Evolutionary conservation across 177 flowering plant species (phyloP), one percentile per base, ranked within the genome.

Genomic region (Vitis hybrid): DNA sequence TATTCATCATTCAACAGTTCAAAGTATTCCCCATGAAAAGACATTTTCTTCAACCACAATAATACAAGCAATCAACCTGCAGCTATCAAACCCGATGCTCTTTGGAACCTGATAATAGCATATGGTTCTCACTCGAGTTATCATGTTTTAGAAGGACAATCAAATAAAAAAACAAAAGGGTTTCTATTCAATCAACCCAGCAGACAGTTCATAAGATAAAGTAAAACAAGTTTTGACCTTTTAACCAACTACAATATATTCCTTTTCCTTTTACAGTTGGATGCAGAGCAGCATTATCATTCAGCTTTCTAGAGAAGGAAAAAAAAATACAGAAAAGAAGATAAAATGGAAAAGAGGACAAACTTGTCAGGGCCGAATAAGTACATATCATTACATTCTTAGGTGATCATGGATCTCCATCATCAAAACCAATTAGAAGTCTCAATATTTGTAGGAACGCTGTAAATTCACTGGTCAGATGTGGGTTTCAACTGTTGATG

Each of bases 401-500:
- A 70, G 51, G 68, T 54, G 11, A 30, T 62, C 49, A 65, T 16
- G 63, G 56, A 2, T 21, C 62, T 24, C 52, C 54, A 18, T 59
- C 69, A 51, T 60, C 59, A 48, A 56, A 59, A 66, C 40, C 19
- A 56, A n/a, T 60, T 18, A 48, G 56, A 66, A 24, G 69, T 15
- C 8, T 13, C 58, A 64, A n/a, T 55, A 4, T 19, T 27, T 15
- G 49, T 6, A 15, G 21, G 14, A 30, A 4, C 14, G 55, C 71
- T 55, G 52, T 59, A 58, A 35, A 66, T 69, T 81, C 69, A 85
- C 73, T 78, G 75, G 62, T 83, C 85, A 52, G 83, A 52, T 18
- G 76, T 61, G 67, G 76, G 64, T 73, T 80, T 76, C 27, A 70
- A 54, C 60, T 72, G 83, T 63, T 75, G 84, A 62, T 81, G 81